phyloP scores from a whole-genome alignment of 2,329 filamentous ascomycete species.

The Penicillium sp. region DNA sequence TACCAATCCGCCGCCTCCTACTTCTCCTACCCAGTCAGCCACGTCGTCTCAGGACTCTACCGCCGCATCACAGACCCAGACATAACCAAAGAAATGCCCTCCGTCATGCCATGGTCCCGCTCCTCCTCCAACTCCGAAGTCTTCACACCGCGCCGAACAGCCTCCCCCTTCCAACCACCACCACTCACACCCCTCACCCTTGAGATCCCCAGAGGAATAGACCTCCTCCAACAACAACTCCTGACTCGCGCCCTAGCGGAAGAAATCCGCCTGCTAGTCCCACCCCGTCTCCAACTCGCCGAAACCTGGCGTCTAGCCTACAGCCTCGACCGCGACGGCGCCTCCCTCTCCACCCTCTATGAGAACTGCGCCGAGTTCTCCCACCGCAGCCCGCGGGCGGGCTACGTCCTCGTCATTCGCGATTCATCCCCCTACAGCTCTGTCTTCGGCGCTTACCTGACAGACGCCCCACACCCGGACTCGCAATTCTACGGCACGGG shows the following conservation, averaged over 20 bases:
- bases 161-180: constrained; percentile 81
- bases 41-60: constrained; percentile 63
- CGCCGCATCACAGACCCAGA: constrained; percentile 59
- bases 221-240: constrained; percentile 58
- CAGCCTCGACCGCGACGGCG: constrained; percentile 87
- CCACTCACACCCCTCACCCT: constrained; percentile 80
- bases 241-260: constrained; percentile 76
- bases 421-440: constrained; percentile 57
- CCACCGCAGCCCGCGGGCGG: constrained; percentile 66
- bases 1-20: constrained; percentile 47
- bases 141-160: constrained; percentile 57
- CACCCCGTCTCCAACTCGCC: constrained; percentile 79
- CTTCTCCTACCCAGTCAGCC: constrained; percentile 53
- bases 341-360: constrained; percentile 83
- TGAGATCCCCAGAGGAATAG: constrained; percentile 52
- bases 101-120: constrained; percentile 41
- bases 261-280: constrained; percentile 86
- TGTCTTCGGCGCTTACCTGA: constrained; percentile 90
- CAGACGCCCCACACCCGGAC: constrained; percentile 77
- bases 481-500: constrained; percentile 92
- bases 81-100: constrained; percentile 19
- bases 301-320: constrained; percentile 87
- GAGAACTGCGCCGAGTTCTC: constrained; percentile 69
- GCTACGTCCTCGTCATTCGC: constrained; percentile 84
- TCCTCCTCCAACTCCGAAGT: constrained; percentile 32